These are phyloP conservation scores for Tieghemostelium lacteum DNA, from an alignment of 78 protist genomes.

Conservation along the genomic window DNA sequence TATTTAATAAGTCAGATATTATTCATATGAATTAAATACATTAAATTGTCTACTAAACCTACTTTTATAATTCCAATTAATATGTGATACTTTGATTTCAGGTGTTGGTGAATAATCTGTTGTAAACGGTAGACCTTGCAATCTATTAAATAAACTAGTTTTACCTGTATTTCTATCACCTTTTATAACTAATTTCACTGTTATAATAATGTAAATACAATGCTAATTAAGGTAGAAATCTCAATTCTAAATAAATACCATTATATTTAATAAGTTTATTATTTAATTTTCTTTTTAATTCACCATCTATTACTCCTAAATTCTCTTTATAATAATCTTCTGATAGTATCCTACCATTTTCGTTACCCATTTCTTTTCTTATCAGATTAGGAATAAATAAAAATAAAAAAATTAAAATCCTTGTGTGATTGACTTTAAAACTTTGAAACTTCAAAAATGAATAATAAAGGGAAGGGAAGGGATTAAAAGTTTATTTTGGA, in stretches of 20 bases:
- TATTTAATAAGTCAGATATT: too few species aligned
- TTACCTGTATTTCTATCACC: slow-evolving; percentile 86
- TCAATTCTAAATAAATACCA: neutral
- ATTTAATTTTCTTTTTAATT: slow-evolving; percentile 62
- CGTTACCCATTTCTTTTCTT: slow-evolving; percentile 65
- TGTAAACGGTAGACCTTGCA: slow-evolving; percentile 52
- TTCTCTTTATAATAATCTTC: slow-evolving; percentile 47
- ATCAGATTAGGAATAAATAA: too few species aligned
- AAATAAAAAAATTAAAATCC: too few species aligned
- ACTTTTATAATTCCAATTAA: slow-evolving; percentile 82
- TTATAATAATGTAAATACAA: neutral
- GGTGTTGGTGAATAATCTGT: slow-evolving; percentile 63
- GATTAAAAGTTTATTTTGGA: too few species aligned
- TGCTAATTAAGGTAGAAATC: neutral
- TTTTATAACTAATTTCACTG: slow-evolving; percentile 66
- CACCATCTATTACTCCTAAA: slow-evolving; percentile 45
- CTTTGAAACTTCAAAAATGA: too few species aligned
- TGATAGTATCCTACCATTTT: slow-evolving; percentile 42
- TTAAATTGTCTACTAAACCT: neutral
- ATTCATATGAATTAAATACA: too few species aligned
- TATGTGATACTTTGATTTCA: slow-evolving; percentile 70
- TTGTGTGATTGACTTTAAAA: too few species aligned
- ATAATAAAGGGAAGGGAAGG: too few species aligned
- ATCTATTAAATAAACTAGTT: slow-evolving; percentile 47
- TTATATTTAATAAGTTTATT: slow-evolving; percentile 45